phyloP scores from a whole-genome alignment of 2,329 filamentous ascomycete species.

The Nemania sp. region DNA sequence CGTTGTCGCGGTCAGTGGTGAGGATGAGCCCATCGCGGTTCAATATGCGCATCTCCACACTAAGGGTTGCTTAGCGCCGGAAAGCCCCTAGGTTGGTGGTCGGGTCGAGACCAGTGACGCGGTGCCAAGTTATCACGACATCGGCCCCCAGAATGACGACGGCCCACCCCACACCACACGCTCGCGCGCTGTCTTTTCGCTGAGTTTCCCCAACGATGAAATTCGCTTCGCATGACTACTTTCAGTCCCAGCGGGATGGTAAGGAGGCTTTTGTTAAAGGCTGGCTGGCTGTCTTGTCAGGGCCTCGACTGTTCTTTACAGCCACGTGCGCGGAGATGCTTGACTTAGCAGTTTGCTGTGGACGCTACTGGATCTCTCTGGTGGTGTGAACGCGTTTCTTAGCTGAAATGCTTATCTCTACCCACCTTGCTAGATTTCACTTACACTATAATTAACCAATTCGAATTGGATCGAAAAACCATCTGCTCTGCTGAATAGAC shows the following conservation, averaged over 20 bases:
- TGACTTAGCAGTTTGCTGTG: background rate
- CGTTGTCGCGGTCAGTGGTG: background rate
- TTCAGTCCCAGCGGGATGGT: slow-evolving; percentile 15
- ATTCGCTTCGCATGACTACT: background rate
- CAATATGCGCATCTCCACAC: background rate
- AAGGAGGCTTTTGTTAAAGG: slow-evolving; percentile 10
- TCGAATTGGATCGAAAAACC: background rate
- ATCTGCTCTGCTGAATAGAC: background rate
- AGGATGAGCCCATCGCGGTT: background rate
- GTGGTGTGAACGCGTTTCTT: background rate
- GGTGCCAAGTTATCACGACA: slow-evolving; percentile 38
- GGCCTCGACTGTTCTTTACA: slow-evolving; percentile 2
- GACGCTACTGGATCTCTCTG: background rate
- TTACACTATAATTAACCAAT: background rate
- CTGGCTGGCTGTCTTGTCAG: background rate
- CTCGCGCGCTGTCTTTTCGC: background rate
- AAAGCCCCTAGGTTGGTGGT: background rate
- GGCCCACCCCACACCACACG: slow-evolving; percentile 19
- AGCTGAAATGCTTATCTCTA: background rate
- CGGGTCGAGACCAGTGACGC: slow-evolving; percentile 22
- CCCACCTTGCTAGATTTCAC: background rate
- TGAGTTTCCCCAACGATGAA: background rate
- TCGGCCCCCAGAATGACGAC: slow-evolving; percentile 32
- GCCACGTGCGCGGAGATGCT: background rate
- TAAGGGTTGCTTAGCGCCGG: slow-evolving; percentile 12